A percentile compares a stretch with the other conserved stretches of the same genome.
phyloP scores from a whole-genome alignment of 345 rosid genomes.

The Leavenworthia alabamica region DNA sequence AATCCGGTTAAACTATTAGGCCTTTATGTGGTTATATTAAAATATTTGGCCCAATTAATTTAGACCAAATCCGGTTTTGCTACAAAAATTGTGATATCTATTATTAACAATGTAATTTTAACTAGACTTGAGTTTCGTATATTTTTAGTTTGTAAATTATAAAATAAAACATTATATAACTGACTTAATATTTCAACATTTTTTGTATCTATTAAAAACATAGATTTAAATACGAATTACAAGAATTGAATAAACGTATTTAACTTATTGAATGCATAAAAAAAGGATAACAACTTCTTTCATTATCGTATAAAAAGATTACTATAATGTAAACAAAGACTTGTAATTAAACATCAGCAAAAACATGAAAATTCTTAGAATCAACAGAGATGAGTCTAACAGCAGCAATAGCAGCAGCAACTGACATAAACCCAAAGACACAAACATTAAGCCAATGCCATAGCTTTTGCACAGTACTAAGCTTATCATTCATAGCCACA shows the following conservation, averaged over 20 bases:
- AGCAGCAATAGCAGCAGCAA: constrained; percentile 66
- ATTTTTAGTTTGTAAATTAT: neutral
- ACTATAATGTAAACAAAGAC: neutral
- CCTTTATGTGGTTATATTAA: neutral
- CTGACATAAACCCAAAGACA: constrained; percentile 53
- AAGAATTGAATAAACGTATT: neutral
- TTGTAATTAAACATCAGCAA: constrained; percentile 54
- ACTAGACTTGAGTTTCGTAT: neutral
- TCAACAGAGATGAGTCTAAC: constrained; percentile 67
- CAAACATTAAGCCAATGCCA: constrained; percentile 91
- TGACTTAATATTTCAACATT: neutral
- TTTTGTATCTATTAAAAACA: too few relatives aligned
- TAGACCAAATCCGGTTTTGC: neutral
- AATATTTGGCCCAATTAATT: neutral
- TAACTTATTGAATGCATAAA: neutral
- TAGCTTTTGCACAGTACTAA: constrained; percentile 39
- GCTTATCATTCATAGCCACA: constrained; percentile 45
- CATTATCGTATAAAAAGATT: neutral
- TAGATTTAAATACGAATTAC: neutral
- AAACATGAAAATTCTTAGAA: constrained; percentile 70
- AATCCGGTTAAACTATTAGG: constrained; percentile 24
- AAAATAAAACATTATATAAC: neutral
- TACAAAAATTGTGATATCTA: too few relatives aligned
- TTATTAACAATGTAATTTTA: neutral
- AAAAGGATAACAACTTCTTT: neutral